Percentiles rank a stretch among this genome's conserved stretches.
Evolutionary conservation across 2,329 filamentous ascomycete species (phyloP).

Genomic region (Sporothrix curviconia): DNA sequence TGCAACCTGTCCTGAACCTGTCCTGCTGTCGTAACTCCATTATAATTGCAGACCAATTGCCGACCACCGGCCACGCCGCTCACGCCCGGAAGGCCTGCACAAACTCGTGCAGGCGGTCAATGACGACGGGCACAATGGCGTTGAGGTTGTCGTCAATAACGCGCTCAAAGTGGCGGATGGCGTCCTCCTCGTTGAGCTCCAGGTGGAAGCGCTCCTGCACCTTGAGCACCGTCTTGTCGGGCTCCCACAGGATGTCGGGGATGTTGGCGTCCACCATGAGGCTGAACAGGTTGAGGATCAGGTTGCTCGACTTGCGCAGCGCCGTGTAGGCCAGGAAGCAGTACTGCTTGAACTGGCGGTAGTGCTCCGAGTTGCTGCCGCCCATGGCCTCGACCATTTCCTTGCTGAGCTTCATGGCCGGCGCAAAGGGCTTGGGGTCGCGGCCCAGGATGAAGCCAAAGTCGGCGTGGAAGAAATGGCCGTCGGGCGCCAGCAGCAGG

Average conservation of each 20-base stretch:
- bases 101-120: conserved; percentile 89
- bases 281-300: conserved; percentile 92
- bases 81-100: conserved; percentile 83
- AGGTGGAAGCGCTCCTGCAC: conserved; percentile 92
- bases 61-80: too few species aligned
- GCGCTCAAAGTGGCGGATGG: conserved; percentile 77
- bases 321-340: conserved; percentile 93
- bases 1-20: too few species aligned
- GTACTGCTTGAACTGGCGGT: conserved; percentile 86
- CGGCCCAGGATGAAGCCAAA: conserved; percentile 97
- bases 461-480: conserved; percentile 96
- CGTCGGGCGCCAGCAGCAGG: conserved; percentile 80
- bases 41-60: too few species aligned
- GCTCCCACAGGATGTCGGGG: conserved; percentile 85
- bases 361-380: conserved; percentile 71
- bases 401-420: conserved; percentile 91
- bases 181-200: conserved; percentile 86
- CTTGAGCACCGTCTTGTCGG: conserved; percentile 89
- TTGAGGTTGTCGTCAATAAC: conserved; percentile 87
- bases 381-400: conserved; percentile 99
- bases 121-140: conserved; percentile 85
- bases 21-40: too few species aligned
- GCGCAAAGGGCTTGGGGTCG: conserved; percentile 94
- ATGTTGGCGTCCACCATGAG: conserved; percentile 98
- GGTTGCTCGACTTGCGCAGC: conserved; percentile 77